Evolutionary conservation across 2,329 filamentous ascomycete genomes (phyloP).

Genomic region (Alternaria triticimaculans): DNA sequence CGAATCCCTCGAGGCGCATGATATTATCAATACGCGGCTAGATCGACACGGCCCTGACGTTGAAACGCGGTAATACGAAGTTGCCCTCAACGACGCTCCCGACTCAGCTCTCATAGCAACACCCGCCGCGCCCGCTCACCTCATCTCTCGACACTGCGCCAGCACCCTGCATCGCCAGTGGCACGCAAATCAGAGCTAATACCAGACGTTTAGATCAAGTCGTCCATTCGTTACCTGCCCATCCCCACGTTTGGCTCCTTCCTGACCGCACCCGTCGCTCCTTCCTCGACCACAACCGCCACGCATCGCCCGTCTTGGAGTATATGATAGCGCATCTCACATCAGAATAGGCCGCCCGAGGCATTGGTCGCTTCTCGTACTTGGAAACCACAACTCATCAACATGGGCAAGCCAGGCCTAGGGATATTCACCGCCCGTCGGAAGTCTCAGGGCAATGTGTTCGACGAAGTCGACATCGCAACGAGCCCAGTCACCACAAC

Average conservation of each 20-base stretch:
- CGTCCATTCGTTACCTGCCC: conserved; percentile 8
- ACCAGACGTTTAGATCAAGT: conserved; percentile 6
- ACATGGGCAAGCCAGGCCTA: conserved; percentile 43
- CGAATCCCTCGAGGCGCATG: background rate
- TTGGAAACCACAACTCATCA: conserved; percentile 1
- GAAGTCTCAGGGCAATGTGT: conserved; percentile 46
- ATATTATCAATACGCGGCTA: conserved; percentile 1
- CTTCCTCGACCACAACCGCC: conserved; percentile 7
- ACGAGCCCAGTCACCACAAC: conserved; percentile 32
- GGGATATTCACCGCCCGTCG: conserved; percentile 44
- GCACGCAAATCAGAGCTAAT: conserved; percentile 7
- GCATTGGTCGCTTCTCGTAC: conserved; percentile 20
- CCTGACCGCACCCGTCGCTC: conserved; percentile 3
- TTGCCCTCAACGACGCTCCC: background rate
- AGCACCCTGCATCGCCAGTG: background rate
- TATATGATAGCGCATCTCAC: conserved; percentile 27
- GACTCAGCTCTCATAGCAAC: conserved; percentile 10
- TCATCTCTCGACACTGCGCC: conserved; percentile 5
- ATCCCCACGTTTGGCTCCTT: background rate
- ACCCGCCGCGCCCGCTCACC: conserved; percentile 2
- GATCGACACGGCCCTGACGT: conserved; percentile 7
- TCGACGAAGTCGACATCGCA: conserved; percentile 36
- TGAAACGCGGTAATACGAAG: conserved; percentile 20
- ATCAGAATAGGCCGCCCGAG: conserved; percentile 26
- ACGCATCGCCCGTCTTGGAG: conserved; percentile 5